A percentile compares a stretch with the other conserved stretches of the same genome.
These are phyloP conservation scores for Bipolaris victoriae DNA, from an alignment of 2,329 filamentous ascomycete genomes.

Conservation along the genomic window DNA sequence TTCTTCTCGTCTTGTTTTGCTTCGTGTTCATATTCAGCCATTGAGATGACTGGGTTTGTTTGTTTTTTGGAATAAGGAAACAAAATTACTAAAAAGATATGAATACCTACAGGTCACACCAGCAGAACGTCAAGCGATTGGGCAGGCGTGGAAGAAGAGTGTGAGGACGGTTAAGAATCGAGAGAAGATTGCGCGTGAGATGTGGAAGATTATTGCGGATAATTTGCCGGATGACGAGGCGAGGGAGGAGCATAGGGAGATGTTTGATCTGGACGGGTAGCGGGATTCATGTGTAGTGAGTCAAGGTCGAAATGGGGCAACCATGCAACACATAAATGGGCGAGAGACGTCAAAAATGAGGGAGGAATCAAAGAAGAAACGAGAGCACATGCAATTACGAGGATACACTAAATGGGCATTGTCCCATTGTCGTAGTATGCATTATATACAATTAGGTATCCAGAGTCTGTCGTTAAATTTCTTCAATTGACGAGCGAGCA, in stretches of 20 bases:
- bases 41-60: too few relatives aligned
- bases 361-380: not conserved
- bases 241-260: conserved; percentile 59
- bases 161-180: conserved; percentile 48
- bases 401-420: not conserved
- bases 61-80: too few relatives aligned
- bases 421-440: not conserved
- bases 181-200: conserved; percentile 56
- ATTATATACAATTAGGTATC: not conserved
- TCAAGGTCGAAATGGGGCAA: not conserved
- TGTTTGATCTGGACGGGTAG: conserved; percentile 46
- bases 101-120: conserved; percentile 18
- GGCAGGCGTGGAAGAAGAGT: conserved; percentile 56
- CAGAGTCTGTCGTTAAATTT: not conserved
- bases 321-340: not conserved
- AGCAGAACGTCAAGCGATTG: conserved; percentile 56
- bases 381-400: not conserved
- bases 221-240: conserved; percentile 55
- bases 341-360: not conserved
- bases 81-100: not conserved
- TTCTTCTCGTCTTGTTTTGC: not conserved
- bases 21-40: not conserved
- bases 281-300: not conserved
- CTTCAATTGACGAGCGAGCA: too few relatives aligned
- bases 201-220: conserved; percentile 60